Conservation (phyloP, 1,139 yeast genomes). For the Yamadazyma diddensiae region DNA sequence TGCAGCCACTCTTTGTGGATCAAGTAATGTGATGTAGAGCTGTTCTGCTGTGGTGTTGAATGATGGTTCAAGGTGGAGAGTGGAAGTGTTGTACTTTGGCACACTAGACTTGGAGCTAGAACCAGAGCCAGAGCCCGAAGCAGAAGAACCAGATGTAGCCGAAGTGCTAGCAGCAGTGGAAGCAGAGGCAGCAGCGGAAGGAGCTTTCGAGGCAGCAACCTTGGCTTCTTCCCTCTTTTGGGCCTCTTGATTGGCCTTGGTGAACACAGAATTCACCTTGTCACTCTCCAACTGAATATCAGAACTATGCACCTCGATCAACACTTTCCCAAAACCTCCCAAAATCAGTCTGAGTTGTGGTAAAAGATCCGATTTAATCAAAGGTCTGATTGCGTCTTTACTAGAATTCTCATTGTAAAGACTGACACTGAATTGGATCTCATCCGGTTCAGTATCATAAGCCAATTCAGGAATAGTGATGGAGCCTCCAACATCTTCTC, state of each 20-base stretch:
- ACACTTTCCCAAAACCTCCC: constrained; percentile 68
- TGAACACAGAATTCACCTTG: constrained; percentile 63
- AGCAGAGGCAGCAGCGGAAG: constrained; percentile 12
- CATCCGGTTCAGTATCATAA: constrained; percentile 85
- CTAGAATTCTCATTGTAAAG: constrained; percentile 59
- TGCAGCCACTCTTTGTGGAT: constrained; percentile 74
- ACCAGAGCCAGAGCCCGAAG: neutral
- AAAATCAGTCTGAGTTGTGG: constrained; percentile 67
- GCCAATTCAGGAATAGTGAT: constrained; percentile 89
- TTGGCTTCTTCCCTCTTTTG: constrained; percentile 19
- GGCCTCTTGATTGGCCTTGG: constrained; percentile 58
- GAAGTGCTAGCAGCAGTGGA: constrained; percentile 8
- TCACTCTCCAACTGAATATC: constrained; percentile 77
- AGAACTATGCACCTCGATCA: constrained; percentile 71
- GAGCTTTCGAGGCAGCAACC: constrained; percentile 8
- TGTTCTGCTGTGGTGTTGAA: constrained; percentile 90
- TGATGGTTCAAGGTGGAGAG: constrained; percentile 71
- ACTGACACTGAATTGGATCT: constrained; percentile 76
- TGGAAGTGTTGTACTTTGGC: constrained; percentile 75
- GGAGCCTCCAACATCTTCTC: constrained; percentile 54
- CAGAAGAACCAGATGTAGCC: neutral
- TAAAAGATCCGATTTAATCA: constrained; percentile 58
- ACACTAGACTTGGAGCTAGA: constrained; percentile 23
- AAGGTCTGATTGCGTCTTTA: constrained; percentile 47
- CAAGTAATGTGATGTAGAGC: constrained; percentile 70